Base-by-base conservation (phyloP, 2,329 filamentous ascomycete genomes). In the Teratosphaeria nubilosa region DNA sequence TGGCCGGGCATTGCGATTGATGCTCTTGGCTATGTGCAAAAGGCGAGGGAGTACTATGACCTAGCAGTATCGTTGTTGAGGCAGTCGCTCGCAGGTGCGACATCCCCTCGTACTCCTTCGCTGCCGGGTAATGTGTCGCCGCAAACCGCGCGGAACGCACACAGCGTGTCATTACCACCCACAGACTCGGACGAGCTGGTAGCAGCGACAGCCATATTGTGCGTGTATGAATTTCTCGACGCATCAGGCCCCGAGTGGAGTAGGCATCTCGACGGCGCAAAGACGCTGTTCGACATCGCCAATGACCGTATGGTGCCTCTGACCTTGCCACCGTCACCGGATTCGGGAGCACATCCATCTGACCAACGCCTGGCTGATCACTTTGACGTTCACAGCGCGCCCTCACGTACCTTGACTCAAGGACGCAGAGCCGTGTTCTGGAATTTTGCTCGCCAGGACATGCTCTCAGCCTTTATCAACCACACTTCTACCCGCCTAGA, bases 161-260 rank as follows among this genome's bases (percentile, higher is more conserved):
- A 68, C 59, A 62, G 60, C 51, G 56, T 54, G 16, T 62, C 68
- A 45, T 61, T 58, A 60, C 74, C 37, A 65, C 66, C 74, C 37
- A 75, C 75, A 54, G 78, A 77, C 61, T 75, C 78, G 3, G 83
- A 86, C 62, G 83, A 87, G 59, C 76, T 86, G 3, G 75, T 86
- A 24, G 83, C 84, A 9, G 83, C 85, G 1, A 84, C 84, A 1
- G 83, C 84, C 0, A 86, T 87, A 14, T 70, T 88, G 1, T 86
- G 83, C 59, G 81, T 85, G 0, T 87, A 86, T 66, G 85, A 87
- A 62, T 83, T 86, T 59, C 74, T 87, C n/a, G 83, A 86, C 68
- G 81, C 82, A 1, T 85, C 82, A 1, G 80, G 80, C 1, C 77
- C 78, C 0, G 83, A 84, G 22, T 87, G 84, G 84, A 78, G 80